Evolutionary conservation across 2,329 filamentous ascomycete genomes (phyloP).

Genomic region (Nigrospora oryzae): DNA sequence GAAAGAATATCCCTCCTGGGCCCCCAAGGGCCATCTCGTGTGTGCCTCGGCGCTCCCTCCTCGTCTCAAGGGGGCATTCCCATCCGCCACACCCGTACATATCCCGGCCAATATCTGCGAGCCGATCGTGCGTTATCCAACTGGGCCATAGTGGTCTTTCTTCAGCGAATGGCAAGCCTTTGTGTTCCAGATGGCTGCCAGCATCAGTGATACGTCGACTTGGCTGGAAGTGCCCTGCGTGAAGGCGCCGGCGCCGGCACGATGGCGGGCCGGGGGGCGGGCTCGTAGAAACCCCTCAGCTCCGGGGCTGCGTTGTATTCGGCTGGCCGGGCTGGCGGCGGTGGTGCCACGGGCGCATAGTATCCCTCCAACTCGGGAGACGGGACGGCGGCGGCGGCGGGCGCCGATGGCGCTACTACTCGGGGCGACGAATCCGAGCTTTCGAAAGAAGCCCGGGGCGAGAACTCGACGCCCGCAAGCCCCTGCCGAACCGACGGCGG

Average conservation of each 20-base stretch:
- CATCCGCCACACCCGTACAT: too few species aligned
- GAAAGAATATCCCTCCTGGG: too few species aligned
- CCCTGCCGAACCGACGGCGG: neutral
- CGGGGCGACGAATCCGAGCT: constrained; percentile 6
- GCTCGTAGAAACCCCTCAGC: constrained; percentile 12
- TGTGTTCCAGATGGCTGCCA: too few species aligned
- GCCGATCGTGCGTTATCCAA: too few species aligned
- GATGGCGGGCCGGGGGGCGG: neutral
- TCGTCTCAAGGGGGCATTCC: too few species aligned
- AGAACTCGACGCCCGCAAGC: constrained; percentile 12
- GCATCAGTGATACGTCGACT: neutral
- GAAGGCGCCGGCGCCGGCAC: neutral
- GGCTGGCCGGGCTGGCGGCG: neutral
- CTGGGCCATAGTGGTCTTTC: too few species aligned
- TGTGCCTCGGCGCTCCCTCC: too few species aligned
- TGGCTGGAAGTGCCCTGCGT: neutral
- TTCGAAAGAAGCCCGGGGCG: constrained; percentile 10
- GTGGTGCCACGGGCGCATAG: constrained; percentile 10
- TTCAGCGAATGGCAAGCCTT: too few species aligned
- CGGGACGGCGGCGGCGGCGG: constrained; percentile 1
- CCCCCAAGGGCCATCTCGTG: too few species aligned
- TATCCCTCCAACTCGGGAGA: constrained; percentile 14
- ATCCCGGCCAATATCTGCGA: too few species aligned
- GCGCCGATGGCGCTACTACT: neutral
- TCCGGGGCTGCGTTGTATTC: constrained; percentile 5